Percentiles rank a stretch among this genome's conserved stretches.
These are phyloP conservation scores for Cordyceps pruinosa DNA, from an alignment of 2,329 filamentous ascomycete species.

Conservation along the genomic window DNA sequence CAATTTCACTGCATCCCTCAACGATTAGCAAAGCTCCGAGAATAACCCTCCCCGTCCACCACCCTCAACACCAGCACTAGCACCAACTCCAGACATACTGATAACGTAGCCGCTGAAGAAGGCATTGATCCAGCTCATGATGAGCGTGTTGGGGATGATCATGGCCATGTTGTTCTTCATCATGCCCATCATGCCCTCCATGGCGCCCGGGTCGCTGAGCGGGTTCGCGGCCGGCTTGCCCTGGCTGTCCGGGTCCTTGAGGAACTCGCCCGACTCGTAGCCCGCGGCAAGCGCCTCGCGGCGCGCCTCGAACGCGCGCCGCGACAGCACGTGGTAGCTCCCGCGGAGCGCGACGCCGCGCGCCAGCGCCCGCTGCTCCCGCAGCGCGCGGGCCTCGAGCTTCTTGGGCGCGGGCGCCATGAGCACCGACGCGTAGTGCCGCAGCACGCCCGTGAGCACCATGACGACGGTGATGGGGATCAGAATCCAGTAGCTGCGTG, in stretches of 20 bases:
- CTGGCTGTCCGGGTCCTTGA: constrained; percentile 81
- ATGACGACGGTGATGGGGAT: constrained; percentile 97
- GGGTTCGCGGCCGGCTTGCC: constrained; percentile 89
- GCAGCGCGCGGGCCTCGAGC: constrained; percentile 64
- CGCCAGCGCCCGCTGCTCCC: constrained; percentile 78
- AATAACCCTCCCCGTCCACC: neutral
- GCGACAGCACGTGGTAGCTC: constrained; percentile 75
- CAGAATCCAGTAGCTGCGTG: constrained; percentile 89
- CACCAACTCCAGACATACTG: constrained; percentile 44
- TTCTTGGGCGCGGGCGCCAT: constrained; percentile 82
- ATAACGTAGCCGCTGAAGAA: constrained; percentile 99
- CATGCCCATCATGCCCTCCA: constrained; percentile 99
- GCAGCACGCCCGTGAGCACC: constrained; percentile 91
- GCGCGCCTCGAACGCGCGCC: constrained; percentile 67
- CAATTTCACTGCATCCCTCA: constrained; percentile 66
- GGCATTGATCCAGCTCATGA: constrained; percentile 99
- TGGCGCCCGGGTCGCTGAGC: constrained; percentile 88
- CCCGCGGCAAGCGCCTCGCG: constrained; percentile 74
- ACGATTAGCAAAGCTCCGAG: neutral
- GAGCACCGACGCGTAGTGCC: constrained; percentile 92
- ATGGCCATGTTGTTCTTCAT: constrained; percentile 99
- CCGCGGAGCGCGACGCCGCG: constrained; percentile 77
- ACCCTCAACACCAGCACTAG: neutral
- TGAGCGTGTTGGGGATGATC: constrained; percentile 97
- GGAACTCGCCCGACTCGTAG: constrained; percentile 78